Evolutionary conservation across 306 rosid species (phyloP), one percentile per base, ranked within the genome.

Genomic region (Parietaria judaica): DNA sequence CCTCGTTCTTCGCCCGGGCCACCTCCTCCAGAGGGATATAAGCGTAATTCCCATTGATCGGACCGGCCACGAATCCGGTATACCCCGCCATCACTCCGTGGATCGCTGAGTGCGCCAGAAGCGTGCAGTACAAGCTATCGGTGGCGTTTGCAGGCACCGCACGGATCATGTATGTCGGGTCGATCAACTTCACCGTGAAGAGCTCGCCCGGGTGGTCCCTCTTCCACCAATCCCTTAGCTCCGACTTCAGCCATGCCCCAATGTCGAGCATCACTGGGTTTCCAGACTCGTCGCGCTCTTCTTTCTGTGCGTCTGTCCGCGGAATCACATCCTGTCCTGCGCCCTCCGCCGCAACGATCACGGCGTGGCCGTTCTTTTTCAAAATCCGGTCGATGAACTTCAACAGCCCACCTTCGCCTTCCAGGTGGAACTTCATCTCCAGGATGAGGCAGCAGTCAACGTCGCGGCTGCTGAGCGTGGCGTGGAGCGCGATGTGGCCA

Each of bases 361-460:
- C 95, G 0, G 85, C 97, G 56, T 87, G 94, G 9, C 95, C 85
- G 13, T 79, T 84, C 60, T 77, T 81, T 76, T 62, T 84, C 51
- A 90, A 59, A 31, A 76, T 63, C 61, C 60, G 74, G 6, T 67
- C 83, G 0, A 90, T 82, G 69, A 90, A 83, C 11, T 83, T 77
- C 16, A 90, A 87, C 17, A 90, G 81, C 14, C 95, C 97, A 70
- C 95, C 95, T 63, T 84, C 65, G 41, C 97, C 95, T 66, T 87
- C 95, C 77, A 90, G 65, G 78, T 77, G 79, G 51, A 90, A 90
- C 7, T 72, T 82, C 52, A 58, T 23, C 63, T 90, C 95, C 2
- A 95, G 97, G 47, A 90, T 87, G 8, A 90, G 73, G 80, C 97
- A 87, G 72, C 97, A 87, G 66, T 87, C 97, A 16, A 90, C 97